Evolutionary conservation across 768 basidiomycete species (phyloP).

Genomic region (Hortiboletus flavorubellus): DNA sequence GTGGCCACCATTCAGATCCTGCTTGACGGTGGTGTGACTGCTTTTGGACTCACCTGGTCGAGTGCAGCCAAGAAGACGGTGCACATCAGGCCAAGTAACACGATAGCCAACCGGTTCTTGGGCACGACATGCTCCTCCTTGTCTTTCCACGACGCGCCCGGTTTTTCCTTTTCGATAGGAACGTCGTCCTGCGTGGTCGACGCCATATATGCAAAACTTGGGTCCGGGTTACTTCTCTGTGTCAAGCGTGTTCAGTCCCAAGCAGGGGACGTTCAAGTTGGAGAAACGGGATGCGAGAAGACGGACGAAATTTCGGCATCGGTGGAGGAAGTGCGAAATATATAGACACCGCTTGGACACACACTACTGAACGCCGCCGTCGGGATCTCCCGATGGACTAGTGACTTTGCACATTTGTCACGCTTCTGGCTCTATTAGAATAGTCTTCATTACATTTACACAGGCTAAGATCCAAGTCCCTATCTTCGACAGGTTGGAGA

Average conservation of each 20-base stretch:
- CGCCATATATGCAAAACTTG: constrained; percentile 2
- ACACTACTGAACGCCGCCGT: not conserved
- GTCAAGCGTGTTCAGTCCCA: not conserved
- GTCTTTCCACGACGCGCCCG: constrained; percentile 53
- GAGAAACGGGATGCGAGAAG: not conserved
- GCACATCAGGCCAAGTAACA: constrained; percentile 31
- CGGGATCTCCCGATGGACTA: not conserved
- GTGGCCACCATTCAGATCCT: not conserved
- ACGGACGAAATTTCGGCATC: too few species aligned
- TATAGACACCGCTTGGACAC: too few species aligned
- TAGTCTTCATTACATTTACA: too few species aligned
- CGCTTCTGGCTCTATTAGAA: not conserved
- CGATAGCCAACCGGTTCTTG: constrained; percentile 21
- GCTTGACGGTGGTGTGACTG: not conserved
- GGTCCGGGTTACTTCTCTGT: not conserved
- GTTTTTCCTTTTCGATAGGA: constrained; percentile 25
- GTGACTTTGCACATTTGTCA: not conserved
- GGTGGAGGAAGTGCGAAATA: too few species aligned
- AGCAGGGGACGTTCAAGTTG: not conserved
- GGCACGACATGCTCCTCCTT: constrained; percentile 57
- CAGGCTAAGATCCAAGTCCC: too few species aligned
- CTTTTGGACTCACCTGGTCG: constrained; percentile 47
- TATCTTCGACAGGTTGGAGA: too few species aligned
- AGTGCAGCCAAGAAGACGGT: constrained; percentile 43
- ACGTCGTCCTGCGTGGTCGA: not conserved